phyloP scores from a whole-genome alignment of 768 basidiomycete genomes.

The Tremella yokohamensis region DNA sequence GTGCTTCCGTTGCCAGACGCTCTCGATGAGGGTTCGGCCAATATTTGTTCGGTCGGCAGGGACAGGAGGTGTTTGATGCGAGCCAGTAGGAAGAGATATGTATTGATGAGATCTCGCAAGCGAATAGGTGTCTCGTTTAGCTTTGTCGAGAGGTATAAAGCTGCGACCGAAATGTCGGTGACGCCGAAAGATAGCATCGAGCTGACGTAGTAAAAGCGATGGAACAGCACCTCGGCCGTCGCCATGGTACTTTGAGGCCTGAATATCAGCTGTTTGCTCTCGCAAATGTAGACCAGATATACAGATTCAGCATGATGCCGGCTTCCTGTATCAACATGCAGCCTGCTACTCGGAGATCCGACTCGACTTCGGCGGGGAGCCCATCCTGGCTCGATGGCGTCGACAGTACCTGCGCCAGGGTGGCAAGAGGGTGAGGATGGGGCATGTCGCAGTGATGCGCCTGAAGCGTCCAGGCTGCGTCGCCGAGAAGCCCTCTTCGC shows the following conservation, averaged over 20 bases:
- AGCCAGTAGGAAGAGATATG: constrained; percentile 83
- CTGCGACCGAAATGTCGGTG: constrained; percentile 80
- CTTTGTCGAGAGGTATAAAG: constrained; percentile 89
- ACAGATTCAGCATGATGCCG: constrained; percentile 87
- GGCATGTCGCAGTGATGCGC: constrained; percentile 24
- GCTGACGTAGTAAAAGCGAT: constrained; percentile 92
- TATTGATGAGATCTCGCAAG: constrained; percentile 90
- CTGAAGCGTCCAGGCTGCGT: no score
- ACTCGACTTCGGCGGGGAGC: constrained; percentile 73
- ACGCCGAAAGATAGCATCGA: constrained; percentile 94
- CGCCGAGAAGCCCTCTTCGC: no score
- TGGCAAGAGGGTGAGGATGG: constrained; percentile 68
- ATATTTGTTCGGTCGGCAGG: constrained; percentile 49
- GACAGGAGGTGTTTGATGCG: constrained; percentile 61
- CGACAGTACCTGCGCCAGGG: constrained; percentile 68
- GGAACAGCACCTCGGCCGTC: constrained; percentile 92
- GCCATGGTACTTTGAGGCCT: constrained; percentile 95
- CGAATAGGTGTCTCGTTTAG: constrained; percentile 92
- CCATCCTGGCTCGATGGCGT: constrained; percentile 81
- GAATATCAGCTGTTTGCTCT: background rate
- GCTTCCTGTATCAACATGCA: constrained; percentile 95
- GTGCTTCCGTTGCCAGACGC: background rate
- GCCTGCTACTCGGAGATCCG: constrained; percentile 82
- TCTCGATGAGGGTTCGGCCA: constrained; percentile 9
- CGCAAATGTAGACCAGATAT: constrained; percentile 51